Evolutionary conservation across 202 grass and related monocot species (phyloP).

Genomic region (Dendrocalamus latiflorus): DNA sequence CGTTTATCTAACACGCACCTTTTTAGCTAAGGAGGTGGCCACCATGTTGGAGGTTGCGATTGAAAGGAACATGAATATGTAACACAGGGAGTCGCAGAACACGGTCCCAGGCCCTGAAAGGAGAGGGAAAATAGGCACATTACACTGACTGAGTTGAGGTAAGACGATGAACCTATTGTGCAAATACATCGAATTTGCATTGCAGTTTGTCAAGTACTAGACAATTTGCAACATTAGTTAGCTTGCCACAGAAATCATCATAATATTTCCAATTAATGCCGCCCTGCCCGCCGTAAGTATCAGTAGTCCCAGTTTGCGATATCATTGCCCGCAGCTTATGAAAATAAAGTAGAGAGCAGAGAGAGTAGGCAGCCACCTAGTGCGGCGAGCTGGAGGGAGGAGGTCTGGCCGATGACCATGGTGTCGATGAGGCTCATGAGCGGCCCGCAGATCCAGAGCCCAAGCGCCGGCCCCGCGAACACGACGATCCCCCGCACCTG

Average conservation of each 20-base stretch:
- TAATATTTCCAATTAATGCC: neutral
- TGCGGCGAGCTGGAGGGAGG: slow-evolving; percentile 72
- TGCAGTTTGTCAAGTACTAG: neutral
- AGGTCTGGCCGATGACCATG: slow-evolving; percentile 88
- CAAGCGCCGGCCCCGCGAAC: slow-evolving; percentile 75
- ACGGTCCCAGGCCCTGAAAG: slow-evolving; percentile 78
- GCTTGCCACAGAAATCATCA: neutral
- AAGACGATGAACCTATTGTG: neutral
- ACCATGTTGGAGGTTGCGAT: slow-evolving; percentile 97
- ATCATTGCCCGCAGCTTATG: no score
- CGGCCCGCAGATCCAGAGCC: slow-evolving; percentile 78
- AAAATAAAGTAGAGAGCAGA: neutral
- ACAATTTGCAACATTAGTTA: neutral
- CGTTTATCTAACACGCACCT: slow-evolving; percentile 41
- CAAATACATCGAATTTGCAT: neutral
- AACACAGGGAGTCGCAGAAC: slow-evolving; percentile 88
- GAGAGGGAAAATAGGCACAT: neutral
- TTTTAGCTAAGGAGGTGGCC: slow-evolving; percentile 79
- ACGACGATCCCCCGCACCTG: slow-evolving; percentile 68
- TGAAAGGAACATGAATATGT: slow-evolving; percentile 96
- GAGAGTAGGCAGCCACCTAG: slow-evolving; percentile 33
- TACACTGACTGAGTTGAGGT: neutral
- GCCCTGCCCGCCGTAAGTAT: neutral
- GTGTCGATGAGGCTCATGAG: slow-evolving; percentile 99
- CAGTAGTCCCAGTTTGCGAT: neutral